Base-by-base conservation (phyloP, 345 rosid species). In the Erucastrum elatum region DNA sequence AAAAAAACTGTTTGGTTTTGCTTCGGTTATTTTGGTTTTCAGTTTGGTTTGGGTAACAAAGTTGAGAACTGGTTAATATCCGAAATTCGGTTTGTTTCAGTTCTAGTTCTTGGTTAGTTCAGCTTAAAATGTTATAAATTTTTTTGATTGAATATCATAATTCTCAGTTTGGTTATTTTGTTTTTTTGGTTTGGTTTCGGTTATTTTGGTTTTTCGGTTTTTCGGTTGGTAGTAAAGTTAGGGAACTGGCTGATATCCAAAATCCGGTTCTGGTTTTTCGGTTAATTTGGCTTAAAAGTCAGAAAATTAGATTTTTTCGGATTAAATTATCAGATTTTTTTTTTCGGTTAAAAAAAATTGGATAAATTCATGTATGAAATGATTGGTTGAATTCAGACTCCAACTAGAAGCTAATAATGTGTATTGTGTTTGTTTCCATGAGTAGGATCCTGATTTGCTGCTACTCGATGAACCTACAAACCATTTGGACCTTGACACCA, bases 381-480 rank as follows among this genome's bases (percentile, higher is more conserved):
- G 6, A 12, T 4, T 51, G 21, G n/a, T n/a, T 51, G 56, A 1
- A 51, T 51, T 51, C 56, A 51, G n/a, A 51, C 56, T 51, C 56
- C 26, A 53, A 53, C 10, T 53, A 53, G 60, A 53, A 53, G 4
- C 68, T 72, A 27, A 78, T 72, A 27, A 78, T 66, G 17, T 63
- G 72, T 5, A n/a, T 1, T 51, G 56, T 51, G 56, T 51, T 12
- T 74, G 35, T 12, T 21, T 17, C 0, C 63, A 21, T 75, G 75
- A 25, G 31, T 87, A 92, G 98, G 87, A 91, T 26, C 97, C 97
- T 2, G 97, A 92, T 87, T 87, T 94, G 68, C 84, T 94, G 82
- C 93, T 94, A 67, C 79, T 92, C 75, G 98, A 94, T 85, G 97
- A 94, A 71, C 98, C 97, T 3, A 94, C 97, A 56, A 94, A 94